Conservation (phyloP, 208 protist genomes). For the Trypanosoma congolense region DNA sequence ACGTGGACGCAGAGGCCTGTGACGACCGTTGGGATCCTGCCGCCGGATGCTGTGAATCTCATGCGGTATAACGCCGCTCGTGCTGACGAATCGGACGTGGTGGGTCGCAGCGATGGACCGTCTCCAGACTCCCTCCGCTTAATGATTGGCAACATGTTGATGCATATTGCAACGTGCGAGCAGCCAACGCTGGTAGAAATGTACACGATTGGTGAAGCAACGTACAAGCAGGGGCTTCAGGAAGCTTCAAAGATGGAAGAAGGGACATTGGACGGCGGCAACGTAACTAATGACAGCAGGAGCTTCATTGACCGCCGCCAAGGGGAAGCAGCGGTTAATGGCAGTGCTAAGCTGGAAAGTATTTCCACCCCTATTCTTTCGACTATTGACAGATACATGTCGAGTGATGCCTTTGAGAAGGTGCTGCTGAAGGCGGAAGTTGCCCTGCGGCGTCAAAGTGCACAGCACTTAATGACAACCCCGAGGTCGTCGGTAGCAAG, state of each 20-base stretch:
- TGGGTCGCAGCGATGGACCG: background rate
- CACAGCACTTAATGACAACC: background rate
- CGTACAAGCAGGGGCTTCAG: conserved; percentile 37
- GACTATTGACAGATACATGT: conserved; percentile 10
- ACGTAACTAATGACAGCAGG: no score
- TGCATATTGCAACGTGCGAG: conserved; percentile 25
- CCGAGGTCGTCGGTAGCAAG: background rate
- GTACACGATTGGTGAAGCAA: conserved; percentile 44
- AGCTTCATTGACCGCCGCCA: no score
- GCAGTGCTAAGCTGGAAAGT: no score
- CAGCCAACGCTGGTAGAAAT: conserved; percentile 35
- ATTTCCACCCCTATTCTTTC: conserved; percentile 5
- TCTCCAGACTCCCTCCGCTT: conserved; percentile 38
- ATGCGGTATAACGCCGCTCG: conserved; percentile 29
- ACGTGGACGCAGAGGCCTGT: conserved; percentile 11
- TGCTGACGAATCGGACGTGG: conserved; percentile 21
- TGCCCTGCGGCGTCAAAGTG: background rate
- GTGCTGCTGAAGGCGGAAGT: conserved; percentile 2
- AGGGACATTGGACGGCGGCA: no score
- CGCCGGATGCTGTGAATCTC: conserved; percentile 53
- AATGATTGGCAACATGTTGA: conserved; percentile 38
- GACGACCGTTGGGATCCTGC: conserved; percentile 35
- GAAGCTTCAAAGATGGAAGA: conserved; percentile 11
- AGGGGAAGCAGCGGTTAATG: no score
- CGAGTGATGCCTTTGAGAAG: conserved; percentile 7